Conservation (phyloP, 345 rosid species). For the Rhizophora mangle region DNA sequence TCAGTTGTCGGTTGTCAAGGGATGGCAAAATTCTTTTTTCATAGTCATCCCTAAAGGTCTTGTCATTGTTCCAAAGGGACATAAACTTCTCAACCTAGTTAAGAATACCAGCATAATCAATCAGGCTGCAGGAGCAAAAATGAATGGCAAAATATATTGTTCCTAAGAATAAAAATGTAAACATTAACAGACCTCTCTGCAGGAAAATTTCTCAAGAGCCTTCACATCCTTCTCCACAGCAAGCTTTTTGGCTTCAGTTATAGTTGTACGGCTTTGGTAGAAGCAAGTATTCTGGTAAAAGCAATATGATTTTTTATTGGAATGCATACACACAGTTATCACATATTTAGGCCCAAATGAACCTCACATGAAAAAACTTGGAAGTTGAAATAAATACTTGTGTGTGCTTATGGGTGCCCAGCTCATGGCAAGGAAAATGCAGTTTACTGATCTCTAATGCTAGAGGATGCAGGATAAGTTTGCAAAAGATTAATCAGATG, state of each 20-base stretch:
- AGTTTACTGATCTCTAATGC: too few relatives aligned
- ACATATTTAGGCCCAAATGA: not conserved
- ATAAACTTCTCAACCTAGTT: slow-evolving; percentile 74
- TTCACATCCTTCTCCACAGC: slow-evolving; percentile 55
- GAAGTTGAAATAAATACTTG: too few relatives aligned
- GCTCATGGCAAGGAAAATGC: too few relatives aligned
- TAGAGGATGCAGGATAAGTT: too few relatives aligned
- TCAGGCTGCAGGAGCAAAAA: slow-evolving; percentile 12
- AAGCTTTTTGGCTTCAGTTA: slow-evolving; percentile 56
- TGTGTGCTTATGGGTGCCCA: too few relatives aligned
- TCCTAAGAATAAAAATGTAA: slow-evolving; percentile 4
- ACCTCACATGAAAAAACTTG: not conserved
- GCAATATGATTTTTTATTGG: not conserved
- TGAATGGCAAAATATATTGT: not conserved
- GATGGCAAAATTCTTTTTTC: slow-evolving; percentile 62
- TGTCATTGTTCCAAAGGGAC: slow-evolving; percentile 62
- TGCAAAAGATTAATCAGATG: too few relatives aligned
- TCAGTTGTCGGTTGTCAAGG: slow-evolving; percentile 52
- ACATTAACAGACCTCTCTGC: slow-evolving; percentile 46
- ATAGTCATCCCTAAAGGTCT: slow-evolving; percentile 79
- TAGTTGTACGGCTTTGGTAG: slow-evolving; percentile 40
- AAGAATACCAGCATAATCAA: slow-evolving; percentile 15
- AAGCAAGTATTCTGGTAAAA: slow-evolving; percentile 49
- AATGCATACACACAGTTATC: not conserved
- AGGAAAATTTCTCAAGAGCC: slow-evolving; percentile 51